Evolutionary conservation across 208 protist species (phyloP).

Genomic region (Plasmodiophora brassicae): DNA sequence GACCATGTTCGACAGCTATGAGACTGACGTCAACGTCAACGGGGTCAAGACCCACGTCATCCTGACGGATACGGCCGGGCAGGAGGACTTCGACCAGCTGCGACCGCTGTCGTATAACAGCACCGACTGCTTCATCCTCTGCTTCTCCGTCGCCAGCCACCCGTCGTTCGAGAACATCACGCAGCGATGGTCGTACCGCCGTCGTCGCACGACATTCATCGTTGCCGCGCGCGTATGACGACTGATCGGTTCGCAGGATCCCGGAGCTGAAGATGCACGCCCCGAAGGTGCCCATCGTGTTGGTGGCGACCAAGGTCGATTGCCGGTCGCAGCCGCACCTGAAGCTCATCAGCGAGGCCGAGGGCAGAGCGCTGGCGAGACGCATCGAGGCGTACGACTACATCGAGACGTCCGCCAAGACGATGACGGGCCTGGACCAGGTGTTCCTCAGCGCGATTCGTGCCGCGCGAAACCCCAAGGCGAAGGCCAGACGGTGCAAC

Average conservation of each 20-base stretch:
- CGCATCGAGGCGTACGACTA: constrained; percentile 27
- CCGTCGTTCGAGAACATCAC: constrained; percentile 32
- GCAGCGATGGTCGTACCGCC: constrained; percentile 32
- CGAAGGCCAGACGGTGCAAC: background rate
- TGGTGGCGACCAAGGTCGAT: constrained; percentile 42
- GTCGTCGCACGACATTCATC: no score
- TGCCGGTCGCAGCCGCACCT: background rate
- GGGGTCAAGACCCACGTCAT: background rate
- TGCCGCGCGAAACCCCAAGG: background rate
- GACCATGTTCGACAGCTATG: constrained; percentile 48
- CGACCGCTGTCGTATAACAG: constrained; percentile 43
- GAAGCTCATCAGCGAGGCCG: background rate
- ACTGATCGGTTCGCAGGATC: no score
- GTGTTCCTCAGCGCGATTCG: background rate
- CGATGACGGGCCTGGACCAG: background rate
- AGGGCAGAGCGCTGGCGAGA: constrained; percentile 32
- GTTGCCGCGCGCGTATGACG: no score
- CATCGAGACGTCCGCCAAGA: constrained; percentile 29
- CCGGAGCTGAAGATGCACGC: background rate
- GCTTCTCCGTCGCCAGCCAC: constrained; percentile 38
- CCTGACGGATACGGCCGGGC: constrained; percentile 53
- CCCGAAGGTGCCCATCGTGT: constrained; percentile 13
- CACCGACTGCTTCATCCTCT: constrained; percentile 44
- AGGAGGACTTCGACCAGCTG: constrained; percentile 51
- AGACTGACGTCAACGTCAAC: constrained; percentile 23